Evolutionary conservation across 1,284 basidiomycete genomes (phyloP), one percentile per base, ranked within the genome.

Genomic region (Grifola frondosa): DNA sequence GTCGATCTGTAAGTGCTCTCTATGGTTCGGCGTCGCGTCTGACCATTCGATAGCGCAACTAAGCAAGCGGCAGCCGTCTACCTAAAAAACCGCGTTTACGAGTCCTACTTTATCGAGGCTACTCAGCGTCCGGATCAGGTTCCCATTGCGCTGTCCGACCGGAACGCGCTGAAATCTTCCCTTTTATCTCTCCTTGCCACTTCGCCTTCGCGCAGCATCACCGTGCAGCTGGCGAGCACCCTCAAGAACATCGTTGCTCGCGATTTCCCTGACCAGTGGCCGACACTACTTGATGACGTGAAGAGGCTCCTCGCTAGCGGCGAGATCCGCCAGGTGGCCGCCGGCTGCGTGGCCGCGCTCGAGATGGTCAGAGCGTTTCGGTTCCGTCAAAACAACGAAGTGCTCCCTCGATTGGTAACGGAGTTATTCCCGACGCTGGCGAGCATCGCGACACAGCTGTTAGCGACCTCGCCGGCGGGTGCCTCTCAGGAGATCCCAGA

Each of bases 11-110:
- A 60, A 69, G 88, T 81, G 54, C 60, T 46, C 30, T 71, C 50
- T 61, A 58, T 48, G 21, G 20, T 21, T 25, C 22, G 22, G 25
- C 42, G 30, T 43, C 41, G 40, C 34, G 30, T 42, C 26, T 43
- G 15, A 36, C 20, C 25, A 38, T 35, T 47, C 39, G 16, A 20
- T 59, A 91, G 87, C 43, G 74, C 85, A 19, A 87, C 81, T 38
- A 85, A 87, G 36, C 88, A 90, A 58, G 83, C 90, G 0, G 83
- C 84, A 48, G 75, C 84, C 11, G 86, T 93, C 17, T 93, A 84
- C 75, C 73, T 93, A 56, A 93, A 93, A 69, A 93, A 93, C 64
- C 84, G 89, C 58, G 81, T 90, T 39, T 76, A 78, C 48, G 71
- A 71, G 3, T 75, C 74, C 13, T 90, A 88, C 59, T 63, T 71